A percentile compares a stretch with the other conserved stretches of the same genome.
Conservation (phyloP, 768 basidiomycete species). For the Suillus placidus region DNA sequence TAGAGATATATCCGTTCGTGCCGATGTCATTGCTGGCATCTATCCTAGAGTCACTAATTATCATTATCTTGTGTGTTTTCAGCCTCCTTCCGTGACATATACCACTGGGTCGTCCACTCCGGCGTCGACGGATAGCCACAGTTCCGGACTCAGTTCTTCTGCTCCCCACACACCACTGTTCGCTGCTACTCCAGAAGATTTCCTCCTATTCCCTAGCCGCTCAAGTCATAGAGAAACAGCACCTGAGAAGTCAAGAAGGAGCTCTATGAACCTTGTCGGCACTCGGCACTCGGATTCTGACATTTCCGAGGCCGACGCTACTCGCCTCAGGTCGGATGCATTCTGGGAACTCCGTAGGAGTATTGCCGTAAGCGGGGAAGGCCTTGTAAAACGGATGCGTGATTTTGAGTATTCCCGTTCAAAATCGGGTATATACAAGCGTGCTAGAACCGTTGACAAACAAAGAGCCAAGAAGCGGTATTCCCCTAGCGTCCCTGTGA, state of each 20-base stretch:
- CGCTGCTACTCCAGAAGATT: constrained; percentile 52
- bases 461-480: constrained; percentile 44
- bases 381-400: constrained; percentile 72
- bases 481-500: constrained; percentile 25
- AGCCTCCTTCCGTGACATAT: constrained; percentile 18
- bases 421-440: constrained; percentile 39
- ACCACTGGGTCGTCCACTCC: constrained; percentile 34
- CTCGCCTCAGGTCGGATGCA: constrained; percentile 58
- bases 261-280: constrained; percentile 25
- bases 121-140: constrained; percentile 31
- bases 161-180: constrained; percentile 41
- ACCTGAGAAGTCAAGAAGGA: constrained; percentile 18
- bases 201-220: constrained; percentile 43
- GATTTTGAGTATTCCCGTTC: constrained; percentile 64
- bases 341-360: constrained; percentile 67
- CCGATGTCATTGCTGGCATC: constrained; percentile 7
- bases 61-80: constrained; percentile 12
- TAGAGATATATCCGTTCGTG: constrained; percentile 48
- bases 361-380: constrained; percentile 65
- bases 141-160: constrained; percentile 27
- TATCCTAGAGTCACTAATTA: constrained; percentile 13
- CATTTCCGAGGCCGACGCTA: constrained; percentile 36
- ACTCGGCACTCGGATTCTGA: constrained; percentile 26
- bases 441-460: constrained; percentile 43
- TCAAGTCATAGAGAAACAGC: constrained; percentile 13